Evolutionary conservation across 352 stramenopile genomes (phyloP).

Genomic region (Phytophthora uliginosa): DNA sequence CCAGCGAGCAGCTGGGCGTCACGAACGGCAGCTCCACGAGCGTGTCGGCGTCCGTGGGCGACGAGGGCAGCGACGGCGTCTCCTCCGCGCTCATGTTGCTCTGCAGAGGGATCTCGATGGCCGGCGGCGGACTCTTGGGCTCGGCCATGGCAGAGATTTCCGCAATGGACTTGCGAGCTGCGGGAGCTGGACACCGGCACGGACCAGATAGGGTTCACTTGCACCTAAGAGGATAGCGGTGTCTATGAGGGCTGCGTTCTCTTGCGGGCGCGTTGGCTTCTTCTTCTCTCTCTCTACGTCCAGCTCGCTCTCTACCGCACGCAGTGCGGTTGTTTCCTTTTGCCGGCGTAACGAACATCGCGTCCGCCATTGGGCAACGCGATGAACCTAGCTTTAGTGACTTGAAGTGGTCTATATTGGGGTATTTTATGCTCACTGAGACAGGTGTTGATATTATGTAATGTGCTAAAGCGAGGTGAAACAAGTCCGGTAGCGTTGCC

Average conservation of each 20-base stretch:
- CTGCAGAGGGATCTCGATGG: conserved; percentile 53
- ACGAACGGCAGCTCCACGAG: conserved; percentile 70
- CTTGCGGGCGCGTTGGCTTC: neutral
- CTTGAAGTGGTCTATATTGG: neutral
- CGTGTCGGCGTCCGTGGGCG: conserved; percentile 54
- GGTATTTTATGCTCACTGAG: neutral
- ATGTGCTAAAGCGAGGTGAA: neutral
- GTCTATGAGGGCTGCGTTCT: too few species aligned
- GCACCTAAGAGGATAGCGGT: too few species aligned
- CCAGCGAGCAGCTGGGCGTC: conserved; percentile 61
- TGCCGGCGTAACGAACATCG: conserved; percentile 30
- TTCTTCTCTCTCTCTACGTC: conserved; percentile 23
- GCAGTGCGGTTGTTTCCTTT: conserved; percentile 16
- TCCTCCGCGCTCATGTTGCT: conserved; percentile 63
- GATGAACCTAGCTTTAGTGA: neutral
- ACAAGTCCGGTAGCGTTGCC: neutral
- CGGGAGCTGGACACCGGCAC: too few species aligned
- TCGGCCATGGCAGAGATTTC: conserved; percentile 12
- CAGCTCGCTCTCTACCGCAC: conserved; percentile 35
- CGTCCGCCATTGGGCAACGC: conserved; percentile 2
- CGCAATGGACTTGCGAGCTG: neutral
- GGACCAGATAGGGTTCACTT: neutral
- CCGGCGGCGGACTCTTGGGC: conserved; percentile 5
- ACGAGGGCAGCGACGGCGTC: conserved; percentile 66
- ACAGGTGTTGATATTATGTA: too few species aligned